Conservation (phyloP, 768 basidiomycete genomes). For the Leccinum arenicola region DNA sequence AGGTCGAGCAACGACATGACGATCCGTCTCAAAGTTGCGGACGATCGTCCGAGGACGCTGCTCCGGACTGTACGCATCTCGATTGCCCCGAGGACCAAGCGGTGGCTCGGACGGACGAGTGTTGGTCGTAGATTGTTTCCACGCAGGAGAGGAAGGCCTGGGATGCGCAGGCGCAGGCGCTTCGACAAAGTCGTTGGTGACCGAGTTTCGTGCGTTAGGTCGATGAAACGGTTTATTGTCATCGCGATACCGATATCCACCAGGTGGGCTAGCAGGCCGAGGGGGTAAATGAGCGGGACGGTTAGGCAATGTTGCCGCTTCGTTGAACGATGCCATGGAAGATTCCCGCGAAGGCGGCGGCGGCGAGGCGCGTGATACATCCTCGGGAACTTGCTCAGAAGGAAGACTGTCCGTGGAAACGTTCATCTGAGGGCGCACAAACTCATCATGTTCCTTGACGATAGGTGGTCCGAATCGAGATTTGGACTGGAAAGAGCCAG, state of each 20-base stretch:
- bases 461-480: constrained; percentile 35
- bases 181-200: constrained; percentile 7
- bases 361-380: constrained; percentile 21
- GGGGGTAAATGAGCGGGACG: constrained; percentile 24
- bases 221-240: constrained; percentile 1
- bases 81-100: constrained; percentile 9
- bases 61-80: constrained; percentile 7
- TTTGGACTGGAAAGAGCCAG: constrained; percentile 15
- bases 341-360: constrained; percentile 32
- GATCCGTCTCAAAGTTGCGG: constrained; percentile 10
- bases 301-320: not conserved
- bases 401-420: constrained; percentile 18
- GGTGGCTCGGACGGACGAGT: constrained; percentile 6
- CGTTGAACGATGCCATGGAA: constrained; percentile 20
- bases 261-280: constrained; percentile 20
- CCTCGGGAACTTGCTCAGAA: constrained; percentile 15
- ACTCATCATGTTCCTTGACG: constrained; percentile 17
- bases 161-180: constrained; percentile 3
- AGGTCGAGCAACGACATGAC: not conserved
- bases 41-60: constrained; percentile 8
- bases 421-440: not conserved
- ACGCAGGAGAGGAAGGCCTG: constrained; percentile 4
- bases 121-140: not conserved
- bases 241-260: constrained; percentile 9
- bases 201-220: constrained; percentile 1